Base-by-base conservation (phyloP, 1,284 basidiomycete species). In the Mrakiaceae sp. region DNA sequence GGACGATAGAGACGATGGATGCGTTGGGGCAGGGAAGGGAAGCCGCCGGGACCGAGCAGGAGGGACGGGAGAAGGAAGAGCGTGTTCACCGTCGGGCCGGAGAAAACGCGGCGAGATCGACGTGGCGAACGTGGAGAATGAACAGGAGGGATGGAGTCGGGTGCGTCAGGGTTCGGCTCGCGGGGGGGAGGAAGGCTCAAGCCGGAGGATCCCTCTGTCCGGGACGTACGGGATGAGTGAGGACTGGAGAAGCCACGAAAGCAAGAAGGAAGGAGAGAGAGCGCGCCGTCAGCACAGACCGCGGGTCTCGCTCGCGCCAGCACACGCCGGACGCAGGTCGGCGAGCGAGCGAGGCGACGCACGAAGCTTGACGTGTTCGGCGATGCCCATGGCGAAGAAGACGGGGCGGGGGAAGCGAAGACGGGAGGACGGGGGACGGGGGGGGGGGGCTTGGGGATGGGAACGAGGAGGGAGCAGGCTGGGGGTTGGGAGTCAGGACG, bases 211-310 rank as follows among this genome's bases (percentile, higher is more conserved):
- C 43, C 27, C 16, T 42, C 14, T 9, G 12, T 16, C 10, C 6
- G 14, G 16, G n/a, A 68, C 70, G 4, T 66, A 74, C 73, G 39
- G 74, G 74, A 64, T 72, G 74, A 12, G 69, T 67, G 48, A 73
- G 51, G 47, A 68, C 73, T 74, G 67, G 44, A 39, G 39, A 46
- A 56, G n/a, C 40, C 27, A 7, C 7, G 50, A 52, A 5, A 6
- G 50, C 14, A 12, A 52, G 50, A 6, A 12, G 5, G 50, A 6
- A 52, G 11, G 14, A 6, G 10, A 6, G 42, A 4, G 39, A 54
- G 14, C 53, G 7, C 27, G 39, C 10, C 8, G 53, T 54, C 53
- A 54, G 53, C 39, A 8, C 53, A 9, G 6, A 9, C 5, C 42
- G 27, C 53, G 6, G 53, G 39, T 8, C 53, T 7, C 39, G n/a